phyloP scores from a whole-genome alignment of 805 yeast species.

The Teunomyces tritomae region DNA sequence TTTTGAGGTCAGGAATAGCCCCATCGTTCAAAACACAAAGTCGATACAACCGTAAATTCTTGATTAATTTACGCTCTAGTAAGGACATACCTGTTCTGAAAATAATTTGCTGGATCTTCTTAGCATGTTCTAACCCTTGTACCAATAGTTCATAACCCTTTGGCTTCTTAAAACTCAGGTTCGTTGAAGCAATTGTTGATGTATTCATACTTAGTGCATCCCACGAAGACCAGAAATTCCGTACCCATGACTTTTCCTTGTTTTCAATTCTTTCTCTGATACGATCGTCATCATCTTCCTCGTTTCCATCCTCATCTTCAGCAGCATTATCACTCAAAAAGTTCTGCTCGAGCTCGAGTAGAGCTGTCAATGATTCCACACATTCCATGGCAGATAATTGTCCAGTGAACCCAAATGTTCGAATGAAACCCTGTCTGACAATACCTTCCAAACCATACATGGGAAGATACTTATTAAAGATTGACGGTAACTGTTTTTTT shows the following conservation, averaged over 20 bases:
- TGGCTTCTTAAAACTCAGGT: conserved; percentile 23
- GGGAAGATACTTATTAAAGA: conserved; percentile 68
- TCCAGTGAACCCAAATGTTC: conserved; percentile 86
- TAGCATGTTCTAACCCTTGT: conserved; percentile 83
- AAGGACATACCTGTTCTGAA: conserved; percentile 89
- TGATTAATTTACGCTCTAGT: conserved; percentile 76
- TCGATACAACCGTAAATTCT: conserved; percentile 75
- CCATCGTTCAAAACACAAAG: conserved; percentile 86
- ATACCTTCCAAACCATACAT: conserved; percentile 80
- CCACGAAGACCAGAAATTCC: conserved; percentile 64
- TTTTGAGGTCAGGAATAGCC: conserved; percentile 63
- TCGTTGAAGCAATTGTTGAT: conserved; percentile 8
- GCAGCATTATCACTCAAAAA: conserved; percentile 12
- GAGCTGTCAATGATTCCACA: conserved; percentile 83
- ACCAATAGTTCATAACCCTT: conserved; percentile 52
- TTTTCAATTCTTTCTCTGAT: conserved; percentile 27
- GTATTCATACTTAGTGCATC: conserved; percentile 46
- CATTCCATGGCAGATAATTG: conserved; percentile 88
- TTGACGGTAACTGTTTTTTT: conserved; percentile 67
- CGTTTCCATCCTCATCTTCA: conserved; percentile 16
- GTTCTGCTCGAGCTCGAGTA: conserved; percentile 61
- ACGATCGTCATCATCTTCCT: conserved; percentile 19
- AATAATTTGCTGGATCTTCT: conserved; percentile 73
- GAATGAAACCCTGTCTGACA: conserved; percentile 78
- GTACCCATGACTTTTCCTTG: conserved; percentile 67